A percentile compares a stretch with the other conserved stretches of the same genome.
Conservation (phyloP, 225 moss, liverwort and hornwort species). For the Polytrichum formosum region DNA sequence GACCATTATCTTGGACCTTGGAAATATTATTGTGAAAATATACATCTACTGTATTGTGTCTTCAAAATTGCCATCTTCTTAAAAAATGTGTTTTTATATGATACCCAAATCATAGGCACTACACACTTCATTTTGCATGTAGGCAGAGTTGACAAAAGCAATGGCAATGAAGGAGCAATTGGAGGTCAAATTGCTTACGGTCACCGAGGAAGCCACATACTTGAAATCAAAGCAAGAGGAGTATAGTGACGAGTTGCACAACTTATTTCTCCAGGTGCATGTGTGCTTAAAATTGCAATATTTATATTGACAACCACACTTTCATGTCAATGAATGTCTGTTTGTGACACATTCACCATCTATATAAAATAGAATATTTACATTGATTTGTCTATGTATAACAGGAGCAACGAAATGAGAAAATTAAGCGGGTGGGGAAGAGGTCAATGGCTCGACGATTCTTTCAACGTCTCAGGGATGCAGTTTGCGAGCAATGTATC, state of each 20-base stretch:
- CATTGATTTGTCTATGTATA: not conserved
- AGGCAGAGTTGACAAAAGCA: slow-evolving; percentile 58
- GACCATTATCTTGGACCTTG: too few relatives aligned
- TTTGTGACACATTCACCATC: too few relatives aligned
- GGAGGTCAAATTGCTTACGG: slow-evolving; percentile 58
- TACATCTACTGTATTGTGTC: too few relatives aligned
- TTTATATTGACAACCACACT: not conserved
- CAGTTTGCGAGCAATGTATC: slow-evolving; percentile 44
- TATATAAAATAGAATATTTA: too few relatives aligned
- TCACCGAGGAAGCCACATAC: slow-evolving; percentile 57
- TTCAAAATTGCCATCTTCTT: too few relatives aligned
- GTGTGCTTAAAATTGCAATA: too few relatives aligned
- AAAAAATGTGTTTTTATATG: too few relatives aligned
- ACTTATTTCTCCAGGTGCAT: slow-evolving; percentile 54
- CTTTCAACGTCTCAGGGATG: slow-evolving; percentile 52
- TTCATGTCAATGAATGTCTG: not conserved
- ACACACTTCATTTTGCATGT: not conserved
- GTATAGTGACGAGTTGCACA: slow-evolving; percentile 57
- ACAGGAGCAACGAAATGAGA: slow-evolving; percentile 64
- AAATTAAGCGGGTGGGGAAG: slow-evolving; percentile 44
- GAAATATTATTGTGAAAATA: too few relatives aligned
- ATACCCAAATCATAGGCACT: too few relatives aligned
- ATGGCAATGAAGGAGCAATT: slow-evolving; percentile 60
- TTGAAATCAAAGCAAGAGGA: slow-evolving; percentile 62
- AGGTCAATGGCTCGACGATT: slow-evolving; percentile 48